Conservation (phyloP, 2,329 filamentous ascomycete genomes). For the Magnaporthiopsis rhizophila region DNA sequence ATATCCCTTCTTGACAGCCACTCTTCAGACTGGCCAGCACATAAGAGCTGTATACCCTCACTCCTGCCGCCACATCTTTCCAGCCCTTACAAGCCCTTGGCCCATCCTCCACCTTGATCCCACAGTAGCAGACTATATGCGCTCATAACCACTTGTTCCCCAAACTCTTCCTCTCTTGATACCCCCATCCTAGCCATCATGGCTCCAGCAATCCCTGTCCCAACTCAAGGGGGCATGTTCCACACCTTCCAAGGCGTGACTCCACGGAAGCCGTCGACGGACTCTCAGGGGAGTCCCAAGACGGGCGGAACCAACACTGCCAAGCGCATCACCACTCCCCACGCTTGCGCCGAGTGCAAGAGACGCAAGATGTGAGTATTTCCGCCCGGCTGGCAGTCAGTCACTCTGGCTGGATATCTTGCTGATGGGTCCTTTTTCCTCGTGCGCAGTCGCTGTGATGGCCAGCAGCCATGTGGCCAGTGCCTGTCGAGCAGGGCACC, state of each 20-base stretch:
- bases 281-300: constrained; percentile 32
- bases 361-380: constrained; percentile 61
- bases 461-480: constrained; percentile 72
- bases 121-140: not conserved
- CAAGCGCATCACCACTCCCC: constrained; percentile 47
- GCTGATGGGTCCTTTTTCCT: not conserved
- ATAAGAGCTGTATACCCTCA: not conserved
- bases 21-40: not conserved
- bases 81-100: constrained; percentile 5
- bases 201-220: constrained; percentile 38
- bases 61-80: constrained; percentile 1
- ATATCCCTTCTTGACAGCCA: constrained; percentile 16
- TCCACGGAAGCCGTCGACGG: constrained; percentile 38
- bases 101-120: not conserved
- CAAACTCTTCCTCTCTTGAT: not conserved
- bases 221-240: constrained; percentile 44
- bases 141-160: not conserved
- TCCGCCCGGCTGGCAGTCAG: not conserved
- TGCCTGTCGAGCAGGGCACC: constrained; percentile 75
- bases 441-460: constrained; percentile 60
- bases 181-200: constrained; percentile 17
- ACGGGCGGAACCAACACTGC: constrained; percentile 27
- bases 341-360: constrained; percentile 70
- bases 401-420: not conserved
- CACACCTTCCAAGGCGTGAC: constrained; percentile 47